A percentile compares a stretch with the other conserved stretches of the same genome.
Evolutionary conservation across 1,284 basidiomycete species (phyloP).

Genomic region (Malassezia furfur): DNA sequence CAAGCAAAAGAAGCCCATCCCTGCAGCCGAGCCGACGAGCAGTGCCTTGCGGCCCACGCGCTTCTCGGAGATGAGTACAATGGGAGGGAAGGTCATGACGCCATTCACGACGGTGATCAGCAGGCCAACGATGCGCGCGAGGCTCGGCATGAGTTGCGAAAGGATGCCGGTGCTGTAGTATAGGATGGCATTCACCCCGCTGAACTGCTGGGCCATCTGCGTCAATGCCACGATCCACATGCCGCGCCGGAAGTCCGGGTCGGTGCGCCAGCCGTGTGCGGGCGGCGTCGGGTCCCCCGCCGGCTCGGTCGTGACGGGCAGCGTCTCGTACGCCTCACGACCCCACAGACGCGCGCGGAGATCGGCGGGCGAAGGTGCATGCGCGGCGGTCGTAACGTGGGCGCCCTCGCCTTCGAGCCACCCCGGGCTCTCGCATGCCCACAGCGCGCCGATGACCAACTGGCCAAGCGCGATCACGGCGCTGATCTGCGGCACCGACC

Average conservation of each 20-base stretch:
- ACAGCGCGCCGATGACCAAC: conserved; percentile 33
- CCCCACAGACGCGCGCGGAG: conserved; percentile 23
- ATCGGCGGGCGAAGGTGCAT: conserved; percentile 13
- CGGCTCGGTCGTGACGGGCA: background rate
- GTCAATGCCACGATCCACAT: conserved; percentile 31
- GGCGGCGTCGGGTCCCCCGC: background rate
- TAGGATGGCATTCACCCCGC: conserved; percentile 42
- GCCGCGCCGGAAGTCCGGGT: conserved; percentile 19
- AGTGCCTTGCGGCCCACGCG: conserved; percentile 50
- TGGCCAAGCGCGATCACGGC: conserved; percentile 42
- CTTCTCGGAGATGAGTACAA: conserved; percentile 64
- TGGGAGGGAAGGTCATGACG: conserved; percentile 67
- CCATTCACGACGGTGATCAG: conserved; percentile 55
- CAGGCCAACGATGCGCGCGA: conserved; percentile 30
- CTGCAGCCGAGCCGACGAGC: conserved; percentile 51
- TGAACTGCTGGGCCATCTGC: conserved; percentile 41
- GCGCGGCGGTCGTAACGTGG: background rate
- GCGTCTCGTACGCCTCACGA: background rate
- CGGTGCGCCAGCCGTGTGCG: background rate
- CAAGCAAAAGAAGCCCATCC: conserved; percentile 61
- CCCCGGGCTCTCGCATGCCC: conserved; percentile 30
- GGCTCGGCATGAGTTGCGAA: conserved; percentile 24
- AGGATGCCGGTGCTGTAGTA: conserved; percentile 43
- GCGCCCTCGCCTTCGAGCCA: conserved; percentile 30
- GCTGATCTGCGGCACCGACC: conserved; percentile 46